Evolutionary conservation across 2,329 filamentous ascomycete genomes (phyloP), one percentile per base, ranked within the genome.

Genomic region (Catunica adiposa): DNA sequence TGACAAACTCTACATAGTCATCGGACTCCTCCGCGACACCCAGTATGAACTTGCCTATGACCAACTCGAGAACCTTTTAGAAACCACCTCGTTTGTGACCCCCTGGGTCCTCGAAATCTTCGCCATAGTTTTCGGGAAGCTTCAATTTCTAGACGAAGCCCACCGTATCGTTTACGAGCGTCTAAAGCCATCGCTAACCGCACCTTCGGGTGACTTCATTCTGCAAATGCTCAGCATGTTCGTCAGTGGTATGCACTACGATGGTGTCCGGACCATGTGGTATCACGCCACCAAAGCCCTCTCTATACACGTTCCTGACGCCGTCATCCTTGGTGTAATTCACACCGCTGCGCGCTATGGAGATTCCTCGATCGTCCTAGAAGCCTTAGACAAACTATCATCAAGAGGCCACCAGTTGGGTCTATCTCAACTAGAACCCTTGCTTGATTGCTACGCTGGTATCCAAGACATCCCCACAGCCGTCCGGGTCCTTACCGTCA

Each of bases 11-110:
- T 83, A 81, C 7, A 78, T 77, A 64, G 78, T 85, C 62, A 69
- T 87, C 8, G 88, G 87, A 0, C 69, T 94, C 58, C 72, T 97
- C 37, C 78, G 89, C 20, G 89, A 96, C 62, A 79, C 81, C 0
- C 84, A 94, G 62, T 82, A 87, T 60, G 92, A 97, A 68, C 71
- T 89, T 60, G 89, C 88, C 1, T 71, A 94, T 57, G 73, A 78
- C 53, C 79, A 79, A 61, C 67, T 95, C 44, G 82, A 86, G 38
- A 69, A 76, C 22, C 79, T 95, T 75, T 70, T 79, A 44, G 69
- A 72, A 53, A 72, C 77, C 51, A 71, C 73, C 2, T 70, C 78
- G 1, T 63, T 62, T 1, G 69, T 89, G 3, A 75, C 83, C 29
- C 64, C 72, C 0, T 96, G 89, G 89, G 72, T 95, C 6, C 83